Conservation (phyloP, 164 flowering plant genomes). For the Hamamelis virginiana region DNA sequence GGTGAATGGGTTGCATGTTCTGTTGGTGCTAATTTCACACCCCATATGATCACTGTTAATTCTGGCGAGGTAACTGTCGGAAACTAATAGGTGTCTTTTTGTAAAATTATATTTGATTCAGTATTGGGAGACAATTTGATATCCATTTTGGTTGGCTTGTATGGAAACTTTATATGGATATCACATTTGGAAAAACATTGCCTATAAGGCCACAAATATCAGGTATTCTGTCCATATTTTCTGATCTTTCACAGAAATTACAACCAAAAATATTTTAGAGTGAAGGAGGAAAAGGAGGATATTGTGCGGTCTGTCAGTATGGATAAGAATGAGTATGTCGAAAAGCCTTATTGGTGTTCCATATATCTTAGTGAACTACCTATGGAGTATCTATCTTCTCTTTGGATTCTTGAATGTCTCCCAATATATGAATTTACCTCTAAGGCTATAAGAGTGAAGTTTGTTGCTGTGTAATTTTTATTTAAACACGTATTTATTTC, state of each 20-base stretch:
- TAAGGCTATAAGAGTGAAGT: neutral
- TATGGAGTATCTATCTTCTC: too few relatives aligned
- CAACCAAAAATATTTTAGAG: neutral
- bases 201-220: neutral
- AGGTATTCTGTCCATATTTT: neutral
- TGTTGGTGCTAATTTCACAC: slow-evolving; percentile 82
- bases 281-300: neutral
- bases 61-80: slow-evolving; percentile 69
- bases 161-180: neutral
- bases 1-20: slow-evolving; percentile 83
- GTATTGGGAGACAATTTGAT: neutral
- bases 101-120: neutral
- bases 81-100: neutral
- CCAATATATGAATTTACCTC: neutral
- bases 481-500: neutral
- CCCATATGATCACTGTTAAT: slow-evolving; percentile 81
- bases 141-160: neutral
- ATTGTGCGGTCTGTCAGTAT: too few relatives aligned
- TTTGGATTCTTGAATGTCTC: neutral
- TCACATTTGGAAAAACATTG: neutral
- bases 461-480: neutral
- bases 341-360: too few relatives aligned
- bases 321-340: too few relatives aligned
- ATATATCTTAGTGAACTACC: too few relatives aligned
- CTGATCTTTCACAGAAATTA: neutral